These are phyloP conservation scores for Trichomonascus vanleenenianus DNA, from an alignment of 805 yeast species.

Conservation along the genomic window DNA sequence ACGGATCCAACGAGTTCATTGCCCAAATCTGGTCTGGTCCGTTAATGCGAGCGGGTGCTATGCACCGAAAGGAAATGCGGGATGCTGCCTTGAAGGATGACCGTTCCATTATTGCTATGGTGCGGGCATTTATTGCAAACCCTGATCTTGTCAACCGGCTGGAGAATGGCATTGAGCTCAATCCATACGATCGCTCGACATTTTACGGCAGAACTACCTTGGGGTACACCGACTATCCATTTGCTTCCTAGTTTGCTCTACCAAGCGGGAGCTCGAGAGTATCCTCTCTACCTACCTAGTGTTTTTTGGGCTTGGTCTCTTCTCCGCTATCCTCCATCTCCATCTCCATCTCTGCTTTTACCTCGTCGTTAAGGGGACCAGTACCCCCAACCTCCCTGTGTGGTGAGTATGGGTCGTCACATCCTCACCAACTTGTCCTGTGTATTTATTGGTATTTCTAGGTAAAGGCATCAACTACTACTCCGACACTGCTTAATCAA, in stretches of 20 bases:
- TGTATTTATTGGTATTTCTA: too few relatives aligned
- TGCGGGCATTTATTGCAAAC: slow-evolving; percentile 45
- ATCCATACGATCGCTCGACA: slow-evolving; percentile 39
- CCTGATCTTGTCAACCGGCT: slow-evolving; percentile 46
- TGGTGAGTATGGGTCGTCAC: too few relatives aligned
- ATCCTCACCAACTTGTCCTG: too few relatives aligned
- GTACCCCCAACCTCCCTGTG: too few relatives aligned
- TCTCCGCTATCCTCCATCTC: too few relatives aligned
- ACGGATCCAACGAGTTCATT: slow-evolving; percentile 16
- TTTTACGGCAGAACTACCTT: slow-evolving; percentile 31
- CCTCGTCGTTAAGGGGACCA: too few relatives aligned
- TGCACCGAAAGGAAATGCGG: slow-evolving; percentile 11
- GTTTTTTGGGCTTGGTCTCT: too few relatives aligned
- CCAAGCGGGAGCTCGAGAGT: too few relatives aligned
- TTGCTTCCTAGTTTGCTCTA: neutral
- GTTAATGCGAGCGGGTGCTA: slow-evolving; percentile 34
- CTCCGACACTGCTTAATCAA: too few relatives aligned
- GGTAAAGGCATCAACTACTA: too few relatives aligned
- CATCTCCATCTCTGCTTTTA: too few relatives aligned
- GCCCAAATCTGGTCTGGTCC: slow-evolving; percentile 39
- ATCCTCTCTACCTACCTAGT: too few relatives aligned
- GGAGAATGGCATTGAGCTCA: slow-evolving; percentile 34
- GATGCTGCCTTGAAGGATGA: slow-evolving; percentile 19
- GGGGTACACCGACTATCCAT: slow-evolving; percentile 11
- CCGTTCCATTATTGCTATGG: slow-evolving; percentile 31